Evolutionary conservation across 1,284 basidiomycete species (phyloP).

Genomic region (Chiua sp.): DNA sequence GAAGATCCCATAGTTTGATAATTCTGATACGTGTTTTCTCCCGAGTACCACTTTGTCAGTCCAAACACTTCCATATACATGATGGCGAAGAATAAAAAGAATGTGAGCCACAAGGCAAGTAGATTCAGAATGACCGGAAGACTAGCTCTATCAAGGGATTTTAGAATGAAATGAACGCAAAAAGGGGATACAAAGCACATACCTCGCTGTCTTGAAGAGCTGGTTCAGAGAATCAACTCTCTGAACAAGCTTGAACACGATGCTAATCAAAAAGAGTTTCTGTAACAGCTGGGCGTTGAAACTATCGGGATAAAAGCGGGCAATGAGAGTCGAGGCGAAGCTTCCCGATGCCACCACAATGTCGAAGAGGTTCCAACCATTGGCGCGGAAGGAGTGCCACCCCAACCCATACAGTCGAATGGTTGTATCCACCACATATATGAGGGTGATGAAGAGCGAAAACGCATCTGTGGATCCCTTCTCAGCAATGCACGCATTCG

Average conservation of each 20-base stretch:
- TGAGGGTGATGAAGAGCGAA: slow-evolving; percentile 76
- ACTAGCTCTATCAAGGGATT: slow-evolving; percentile 64
- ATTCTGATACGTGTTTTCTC: slow-evolving; percentile 78
- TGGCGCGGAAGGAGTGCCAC: slow-evolving; percentile 82
- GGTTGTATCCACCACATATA: slow-evolving; percentile 82
- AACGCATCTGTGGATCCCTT: slow-evolving; percentile 58
- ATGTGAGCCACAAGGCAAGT: slow-evolving; percentile 87
- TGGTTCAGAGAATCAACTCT: slow-evolving; percentile 91
- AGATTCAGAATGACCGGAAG: slow-evolving; percentile 89
- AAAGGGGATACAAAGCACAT: slow-evolving; percentile 39
- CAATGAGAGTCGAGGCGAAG: slow-evolving; percentile 84
- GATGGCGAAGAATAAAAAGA: slow-evolving; percentile 95
- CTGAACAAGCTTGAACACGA: slow-evolving; percentile 95
- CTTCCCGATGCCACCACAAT: slow-evolving; percentile 84
- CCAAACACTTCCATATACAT: slow-evolving; percentile 94
- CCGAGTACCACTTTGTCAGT: slow-evolving; percentile 86
- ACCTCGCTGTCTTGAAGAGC: slow-evolving; percentile 97
- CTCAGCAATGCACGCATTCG: slow-evolving; percentile 9
- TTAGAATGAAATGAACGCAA: slow-evolving; percentile 5
- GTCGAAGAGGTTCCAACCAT: slow-evolving; percentile 96
- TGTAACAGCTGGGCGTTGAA: slow-evolving; percentile 78
- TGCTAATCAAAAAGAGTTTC: slow-evolving; percentile 93
- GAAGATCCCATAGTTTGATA: slow-evolving; percentile 84
- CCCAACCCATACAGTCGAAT: slow-evolving; percentile 88
- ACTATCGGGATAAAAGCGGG: slow-evolving; percentile 61